Evolutionary conservation across 805 yeast species (phyloP).

Genomic region (Diddensiella transvaalensis): DNA sequence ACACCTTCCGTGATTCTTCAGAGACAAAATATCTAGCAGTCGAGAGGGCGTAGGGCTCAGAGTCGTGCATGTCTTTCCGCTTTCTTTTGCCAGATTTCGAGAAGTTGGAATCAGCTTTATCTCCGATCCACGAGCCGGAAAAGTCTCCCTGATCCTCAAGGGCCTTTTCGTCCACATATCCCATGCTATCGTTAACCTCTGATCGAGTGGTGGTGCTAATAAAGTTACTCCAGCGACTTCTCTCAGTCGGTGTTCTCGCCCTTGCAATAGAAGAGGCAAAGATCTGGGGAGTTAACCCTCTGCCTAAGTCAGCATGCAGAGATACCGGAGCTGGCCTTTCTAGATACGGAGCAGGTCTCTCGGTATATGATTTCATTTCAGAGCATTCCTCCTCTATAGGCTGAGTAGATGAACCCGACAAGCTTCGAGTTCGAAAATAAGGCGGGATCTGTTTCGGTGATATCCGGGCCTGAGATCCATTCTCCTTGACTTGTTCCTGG

Average conservation of each 20-base stretch:
- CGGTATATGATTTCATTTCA: neutral
- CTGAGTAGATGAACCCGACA: neutral
- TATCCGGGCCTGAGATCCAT: neutral
- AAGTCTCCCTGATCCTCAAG: conserved; percentile 20
- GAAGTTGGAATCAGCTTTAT: neutral
- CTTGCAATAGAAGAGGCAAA: neutral
- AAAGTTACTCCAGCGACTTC: conserved; percentile 20
- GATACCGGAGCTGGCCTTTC: neutral
- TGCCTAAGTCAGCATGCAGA: neutral
- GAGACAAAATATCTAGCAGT: conserved; percentile 26
- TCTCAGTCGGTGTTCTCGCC: neutral
- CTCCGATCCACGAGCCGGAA: conserved; percentile 20
- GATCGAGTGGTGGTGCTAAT: conserved; percentile 17
- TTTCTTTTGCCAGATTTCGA: neutral
- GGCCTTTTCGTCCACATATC: conserved; percentile 20
- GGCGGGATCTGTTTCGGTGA: conserved; percentile 1
- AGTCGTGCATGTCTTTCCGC: conserved; percentile 3
- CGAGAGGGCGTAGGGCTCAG: conserved; percentile 16
- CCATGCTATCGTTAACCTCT: conserved; percentile 6
- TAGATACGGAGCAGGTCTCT: too few relatives aligned
- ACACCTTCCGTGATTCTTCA: conserved; percentile 24
- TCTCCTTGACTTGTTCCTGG: neutral
- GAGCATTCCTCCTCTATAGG: neutral
- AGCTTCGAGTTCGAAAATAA: neutral
- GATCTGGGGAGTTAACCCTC: neutral